Evolutionary conservation across 108 stramenopile genomes (phyloP), one percentile per base, ranked within the genome.

Genomic region (Pseudonitzschia multistriata): DNA sequence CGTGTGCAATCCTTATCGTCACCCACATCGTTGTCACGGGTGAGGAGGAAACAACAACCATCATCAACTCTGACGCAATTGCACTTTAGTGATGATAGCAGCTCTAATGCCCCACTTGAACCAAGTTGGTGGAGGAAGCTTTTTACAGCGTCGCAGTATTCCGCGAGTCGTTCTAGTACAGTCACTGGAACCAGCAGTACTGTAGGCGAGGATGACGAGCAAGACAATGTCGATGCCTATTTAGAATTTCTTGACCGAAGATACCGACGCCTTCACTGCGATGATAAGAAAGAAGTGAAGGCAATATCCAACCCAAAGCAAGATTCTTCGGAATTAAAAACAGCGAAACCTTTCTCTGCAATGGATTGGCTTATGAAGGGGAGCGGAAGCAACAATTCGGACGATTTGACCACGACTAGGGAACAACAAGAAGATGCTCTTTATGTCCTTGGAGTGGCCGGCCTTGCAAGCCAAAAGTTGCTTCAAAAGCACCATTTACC

Each of bases 361-460:
- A 40, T 78, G 22, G 52, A 62, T 39, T 80, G 79, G 79, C 60
- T 80, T 3, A 66, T 60, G 37, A 47, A 78, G 3, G 70, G 69
- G 27, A 30, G 35, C 27, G 28, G 19, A 24, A 48, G 35, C 14
- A 63, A 29, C 25, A 66, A 67, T 36, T 42, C 47, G 0, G 21
- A 35, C 13, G 57, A 11, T 10, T 7, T 21, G n/a, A 27, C 35
- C 10, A 52, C 49, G 8, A 59, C 66, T 17, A 17, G 56, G 59
- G 64, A 65, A 54, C 72, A 63, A 47, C 59, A 81, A 53, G 71
- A 75, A 31, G 72, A 83, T 70, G 78, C 82, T 27, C 53, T 83
- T 19, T 79, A 74, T 53, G 78, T 83, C 4, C 57, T 83, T 5
- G 82, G 82, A 65, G 73, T 83, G 24, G 78, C 82, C 15, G 71